These are phyloP conservation scores for Tuctoria greenei DNA, from an alignment of 176 grass and related monocot genomes.

Conservation along the genomic window DNA sequence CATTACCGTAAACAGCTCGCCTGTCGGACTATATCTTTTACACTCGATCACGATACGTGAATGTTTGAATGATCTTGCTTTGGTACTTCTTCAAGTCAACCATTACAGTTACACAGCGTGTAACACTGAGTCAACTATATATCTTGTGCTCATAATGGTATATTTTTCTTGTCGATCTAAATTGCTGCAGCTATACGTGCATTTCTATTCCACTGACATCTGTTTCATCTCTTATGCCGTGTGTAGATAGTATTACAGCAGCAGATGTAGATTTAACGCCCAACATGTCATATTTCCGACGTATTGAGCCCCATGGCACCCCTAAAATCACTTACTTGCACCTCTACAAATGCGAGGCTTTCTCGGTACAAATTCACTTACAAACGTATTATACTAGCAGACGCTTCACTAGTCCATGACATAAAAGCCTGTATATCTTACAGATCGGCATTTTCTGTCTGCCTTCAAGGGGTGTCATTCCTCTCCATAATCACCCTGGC, in stretches of 20 bases:
- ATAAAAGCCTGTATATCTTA: constrained; percentile 18
- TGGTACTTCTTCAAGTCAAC: constrained; percentile 1
- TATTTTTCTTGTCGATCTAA: neutral
- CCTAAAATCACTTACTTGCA: constrained; percentile 58
- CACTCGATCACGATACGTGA: neutral
- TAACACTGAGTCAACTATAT: neutral
- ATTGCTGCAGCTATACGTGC: too few species aligned
- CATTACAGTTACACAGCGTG: neutral
- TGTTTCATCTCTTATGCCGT: neutral
- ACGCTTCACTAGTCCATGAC: neutral
- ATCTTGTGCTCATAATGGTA: neutral
- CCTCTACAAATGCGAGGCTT: constrained; percentile 49
- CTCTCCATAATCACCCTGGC: constrained; percentile 73
- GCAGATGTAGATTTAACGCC: constrained; percentile 52
- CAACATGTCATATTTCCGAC: constrained; percentile 48
- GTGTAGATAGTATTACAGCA: constrained; percentile 49
- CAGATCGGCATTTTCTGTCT: constrained; percentile 75
- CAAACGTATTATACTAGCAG: neutral
- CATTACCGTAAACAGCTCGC: neutral
- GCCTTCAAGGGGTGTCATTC: constrained; percentile 56
- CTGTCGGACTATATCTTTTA: neutral
- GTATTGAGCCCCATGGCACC: constrained; percentile 11
- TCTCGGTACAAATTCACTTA: constrained; percentile 51
- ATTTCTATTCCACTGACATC: neutral
- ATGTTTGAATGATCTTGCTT: neutral